Percentiles rank a stretch among this genome's conserved stretches.
Conservation (phyloP, 345 rosid species). For the Fremontodendron californicum region DNA sequence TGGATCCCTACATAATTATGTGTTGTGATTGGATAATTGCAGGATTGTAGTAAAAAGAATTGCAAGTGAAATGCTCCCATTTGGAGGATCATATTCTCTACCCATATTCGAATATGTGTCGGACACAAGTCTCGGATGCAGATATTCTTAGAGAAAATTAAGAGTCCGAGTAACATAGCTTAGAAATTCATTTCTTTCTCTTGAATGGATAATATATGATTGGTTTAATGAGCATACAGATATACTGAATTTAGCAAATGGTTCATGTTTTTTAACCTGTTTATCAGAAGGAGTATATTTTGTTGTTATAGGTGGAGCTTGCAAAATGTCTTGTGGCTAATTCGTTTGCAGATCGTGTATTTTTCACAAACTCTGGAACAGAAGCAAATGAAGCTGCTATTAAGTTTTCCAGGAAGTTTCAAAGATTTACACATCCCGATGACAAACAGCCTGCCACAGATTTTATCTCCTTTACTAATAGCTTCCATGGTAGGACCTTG, state of each 20-base stretch:
- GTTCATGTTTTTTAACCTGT: not conserved
- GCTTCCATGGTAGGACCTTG: conserved; percentile 96
- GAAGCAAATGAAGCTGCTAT: conserved; percentile 99
- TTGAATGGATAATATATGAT: not conserved
- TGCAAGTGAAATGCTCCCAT: no score
- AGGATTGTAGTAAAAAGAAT: no score
- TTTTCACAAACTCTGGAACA: conserved; percentile 83
- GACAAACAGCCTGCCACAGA: conserved; percentile 52
- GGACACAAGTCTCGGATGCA: not conserved
- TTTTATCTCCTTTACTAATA: conserved; percentile 68
- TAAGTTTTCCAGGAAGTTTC: conserved; percentile 85
- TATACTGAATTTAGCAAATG: not conserved
- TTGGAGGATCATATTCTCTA: no score
- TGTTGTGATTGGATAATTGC: no score
- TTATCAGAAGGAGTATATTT: not conserved
- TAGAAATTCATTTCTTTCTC: not conserved
- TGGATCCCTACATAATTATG: no score
- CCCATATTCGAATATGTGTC: no score
- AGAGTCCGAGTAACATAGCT: no score
- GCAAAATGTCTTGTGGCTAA: conserved; percentile 66
- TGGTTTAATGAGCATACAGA: not conserved
- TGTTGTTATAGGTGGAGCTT: conserved; percentile 55
- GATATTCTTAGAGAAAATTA: not conserved
- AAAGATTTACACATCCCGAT: conserved; percentile 55
- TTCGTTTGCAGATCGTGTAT: conserved; percentile 83